Percentiles rank a stretch among this genome's conserved stretches.
Evolutionary conservation across 139 green algal genomes (phyloP).

Genomic region (Coelastrella sp.): DNA sequence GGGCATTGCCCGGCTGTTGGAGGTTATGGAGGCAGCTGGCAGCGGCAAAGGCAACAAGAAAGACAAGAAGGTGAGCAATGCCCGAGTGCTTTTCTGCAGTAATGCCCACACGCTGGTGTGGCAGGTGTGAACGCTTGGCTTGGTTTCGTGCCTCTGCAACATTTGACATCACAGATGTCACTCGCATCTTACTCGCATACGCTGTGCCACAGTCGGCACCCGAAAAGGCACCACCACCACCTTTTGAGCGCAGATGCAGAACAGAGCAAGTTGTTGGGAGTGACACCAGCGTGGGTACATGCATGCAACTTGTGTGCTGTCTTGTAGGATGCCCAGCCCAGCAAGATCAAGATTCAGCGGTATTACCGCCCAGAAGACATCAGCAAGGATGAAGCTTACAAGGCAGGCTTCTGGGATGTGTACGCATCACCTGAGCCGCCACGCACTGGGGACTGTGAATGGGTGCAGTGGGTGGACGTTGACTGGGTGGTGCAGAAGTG

Average conservation of each 20-base stretch:
- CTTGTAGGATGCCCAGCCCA: not conserved
- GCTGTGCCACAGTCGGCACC: no score
- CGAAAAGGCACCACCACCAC: no score
- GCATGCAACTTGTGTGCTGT: not conserved
- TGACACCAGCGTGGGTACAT: not conserved
- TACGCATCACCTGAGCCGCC: slow-evolving; percentile 66
- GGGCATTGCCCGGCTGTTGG: slow-evolving; percentile 76
- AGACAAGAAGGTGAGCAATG: slow-evolving; percentile 2
- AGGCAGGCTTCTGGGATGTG: slow-evolving; percentile 80
- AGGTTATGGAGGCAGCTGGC: slow-evolving; percentile 48
- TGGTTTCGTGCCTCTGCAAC: no score
- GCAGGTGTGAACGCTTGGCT: no score
- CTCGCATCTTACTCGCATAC: no score
- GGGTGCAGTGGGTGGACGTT: slow-evolving; percentile 60
- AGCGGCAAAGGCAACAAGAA: slow-evolving; percentile 36
- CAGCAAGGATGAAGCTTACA: slow-evolving; percentile 79
- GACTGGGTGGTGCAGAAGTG: slow-evolving; percentile 73
- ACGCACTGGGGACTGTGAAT: not conserved
- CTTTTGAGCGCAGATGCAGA: no score
- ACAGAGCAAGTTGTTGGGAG: no score
- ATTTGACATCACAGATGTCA: no score
- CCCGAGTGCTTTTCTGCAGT: no score
- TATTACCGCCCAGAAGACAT: slow-evolving; percentile 96
- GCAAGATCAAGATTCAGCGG: slow-evolving; percentile 66
- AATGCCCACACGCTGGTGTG: no score